Percentiles rank a stretch among this genome's conserved stretches.
Conservation (phyloP, 805 yeast species). For the Saturnispora galanensis region DNA sequence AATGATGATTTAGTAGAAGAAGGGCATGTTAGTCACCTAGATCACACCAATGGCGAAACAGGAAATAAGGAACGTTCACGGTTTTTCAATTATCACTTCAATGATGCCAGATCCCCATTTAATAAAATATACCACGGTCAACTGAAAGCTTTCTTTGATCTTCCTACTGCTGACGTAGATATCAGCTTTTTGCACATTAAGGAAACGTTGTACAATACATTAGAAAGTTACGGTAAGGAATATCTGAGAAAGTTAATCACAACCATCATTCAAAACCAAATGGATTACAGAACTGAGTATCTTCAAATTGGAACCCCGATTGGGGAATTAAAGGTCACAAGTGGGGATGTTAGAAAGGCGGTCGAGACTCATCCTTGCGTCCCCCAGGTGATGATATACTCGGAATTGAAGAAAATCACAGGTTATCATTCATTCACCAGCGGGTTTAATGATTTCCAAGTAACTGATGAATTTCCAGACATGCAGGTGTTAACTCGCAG, state of each 20-base stretch:
- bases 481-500: neutral
- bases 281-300: neutral
- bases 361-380: neutral
- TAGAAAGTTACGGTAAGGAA: neutral
- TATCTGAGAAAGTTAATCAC: neutral
- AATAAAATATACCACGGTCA: slow-evolving; percentile 1
- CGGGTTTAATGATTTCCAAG: neutral
- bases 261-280: neutral
- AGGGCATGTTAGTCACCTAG: neutral
- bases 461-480: neutral
- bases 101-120: neutral
- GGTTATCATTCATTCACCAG: neutral
- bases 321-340: neutral
- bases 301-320: neutral
- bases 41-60: neutral
- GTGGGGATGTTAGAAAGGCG: neutral
- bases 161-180: neutral
- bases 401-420: neutral
- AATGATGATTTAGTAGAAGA: neutral
- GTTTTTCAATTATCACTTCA: neutral
- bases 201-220: neutral
- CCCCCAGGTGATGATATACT: slow-evolving; percentile 1
- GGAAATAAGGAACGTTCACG: neutral
- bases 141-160: neutral
- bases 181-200: neutral